phyloP scores from a whole-genome alignment of 2,329 filamentous ascomycete species.

The Clonostachys byssicola region DNA sequence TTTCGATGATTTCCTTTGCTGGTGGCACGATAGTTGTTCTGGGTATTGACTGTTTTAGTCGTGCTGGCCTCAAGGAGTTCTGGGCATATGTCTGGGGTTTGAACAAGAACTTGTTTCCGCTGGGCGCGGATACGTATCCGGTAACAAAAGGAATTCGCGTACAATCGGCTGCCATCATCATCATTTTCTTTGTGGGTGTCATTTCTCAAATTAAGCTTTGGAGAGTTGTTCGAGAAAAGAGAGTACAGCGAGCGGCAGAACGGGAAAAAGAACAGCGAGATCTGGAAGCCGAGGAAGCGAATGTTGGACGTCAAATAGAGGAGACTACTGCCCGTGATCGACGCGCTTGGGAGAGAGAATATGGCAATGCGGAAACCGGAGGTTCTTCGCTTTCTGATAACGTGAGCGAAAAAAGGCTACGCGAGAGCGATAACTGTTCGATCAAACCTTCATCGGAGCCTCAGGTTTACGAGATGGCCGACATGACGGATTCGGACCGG shows the following conservation, averaged over 20 bases:
- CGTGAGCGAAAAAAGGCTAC: slow-evolving; percentile 38
- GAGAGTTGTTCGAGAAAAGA: slow-evolving; percentile 68
- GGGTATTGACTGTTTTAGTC: slow-evolving; percentile 86
- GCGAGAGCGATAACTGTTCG: slow-evolving; percentile 25
- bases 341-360: slow-evolving; percentile 71
- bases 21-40: slow-evolving; percentile 77
- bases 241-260: slow-evolving; percentile 46
- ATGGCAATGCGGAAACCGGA: slow-evolving; percentile 53
- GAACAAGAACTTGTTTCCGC: slow-evolving; percentile 76
- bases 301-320: slow-evolving; percentile 64
- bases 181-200: slow-evolving; percentile 71
- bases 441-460: slow-evolving; percentile 20
- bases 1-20: slow-evolving; percentile 71
- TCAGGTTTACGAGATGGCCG: slow-evolving; percentile 51
- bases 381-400: slow-evolving; percentile 28
- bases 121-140: slow-evolving; percentile 74
- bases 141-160: slow-evolving; percentile 82
- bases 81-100: slow-evolving; percentile 90
- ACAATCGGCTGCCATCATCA: slow-evolving; percentile 73
- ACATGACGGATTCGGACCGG: slow-evolving; percentile 32
- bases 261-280: slow-evolving; percentile 45
- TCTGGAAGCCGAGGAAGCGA: slow-evolving; percentile 62
- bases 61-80: slow-evolving; percentile 91
- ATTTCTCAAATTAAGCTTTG: slow-evolving; percentile 84
- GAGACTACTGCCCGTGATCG: slow-evolving; percentile 57